Evolutionary conservation across 208 protist genomes (phyloP).

Genomic region (Leishmania arabica): DNA sequence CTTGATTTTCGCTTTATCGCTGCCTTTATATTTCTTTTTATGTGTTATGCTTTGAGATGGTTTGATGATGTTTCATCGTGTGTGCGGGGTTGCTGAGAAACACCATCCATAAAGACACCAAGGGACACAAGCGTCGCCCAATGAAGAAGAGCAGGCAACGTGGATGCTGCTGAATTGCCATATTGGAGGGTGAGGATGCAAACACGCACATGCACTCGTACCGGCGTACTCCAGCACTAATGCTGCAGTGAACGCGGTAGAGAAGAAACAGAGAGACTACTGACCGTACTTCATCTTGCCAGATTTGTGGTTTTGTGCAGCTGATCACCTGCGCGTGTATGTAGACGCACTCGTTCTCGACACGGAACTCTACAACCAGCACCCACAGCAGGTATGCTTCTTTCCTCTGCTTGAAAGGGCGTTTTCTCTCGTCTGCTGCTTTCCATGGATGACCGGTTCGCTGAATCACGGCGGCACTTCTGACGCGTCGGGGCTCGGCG

Average conservation of each 20-base stretch:
- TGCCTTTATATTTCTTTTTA: neutral
- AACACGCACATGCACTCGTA: neutral
- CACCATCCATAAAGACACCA: neutral
- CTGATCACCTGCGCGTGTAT: neutral
- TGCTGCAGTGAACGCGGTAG: neutral
- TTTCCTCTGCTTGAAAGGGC: neutral
- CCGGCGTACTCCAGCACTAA: neutral
- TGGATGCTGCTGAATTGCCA: neutral
- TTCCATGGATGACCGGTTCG: neutral
- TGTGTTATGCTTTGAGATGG: neutral
- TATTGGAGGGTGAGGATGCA: neutral
- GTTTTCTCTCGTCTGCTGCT: neutral
- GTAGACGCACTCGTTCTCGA: neutral
- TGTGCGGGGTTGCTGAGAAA: neutral
- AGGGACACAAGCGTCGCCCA: neutral
- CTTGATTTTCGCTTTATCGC: constrained; percentile 3
- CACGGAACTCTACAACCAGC: neutral
- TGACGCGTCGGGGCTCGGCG: neutral
- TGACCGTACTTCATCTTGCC: no score
- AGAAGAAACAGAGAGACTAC: neutral
- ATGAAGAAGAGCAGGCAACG: neutral
- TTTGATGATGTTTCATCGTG: neutral
- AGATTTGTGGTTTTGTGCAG: neutral
- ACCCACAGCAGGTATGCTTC: neutral
- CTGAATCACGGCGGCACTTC: neutral